Percentiles rank a stretch among this genome's conserved stretches.
These are phyloP conservation scores for Chlorella sorokiniana DNA, from an alignment of 139 green algal species.

Conservation along the genomic window DNA sequence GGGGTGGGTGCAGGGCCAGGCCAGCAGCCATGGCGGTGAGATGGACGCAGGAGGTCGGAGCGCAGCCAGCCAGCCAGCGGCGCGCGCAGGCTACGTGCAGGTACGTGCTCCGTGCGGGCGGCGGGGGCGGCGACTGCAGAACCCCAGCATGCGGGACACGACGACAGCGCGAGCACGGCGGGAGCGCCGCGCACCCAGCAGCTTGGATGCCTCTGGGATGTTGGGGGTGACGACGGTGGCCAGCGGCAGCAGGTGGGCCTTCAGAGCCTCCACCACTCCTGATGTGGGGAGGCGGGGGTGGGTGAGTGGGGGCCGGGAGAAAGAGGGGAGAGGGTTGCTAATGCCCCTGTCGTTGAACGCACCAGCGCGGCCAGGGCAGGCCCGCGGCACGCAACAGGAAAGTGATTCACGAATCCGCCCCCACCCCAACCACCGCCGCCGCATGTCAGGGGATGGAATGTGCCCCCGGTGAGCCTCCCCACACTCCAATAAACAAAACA, in stretches of 20 bases:
- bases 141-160: no score
- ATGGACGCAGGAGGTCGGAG: no score
- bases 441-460: no score
- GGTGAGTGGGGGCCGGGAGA: no score
- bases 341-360: no score
- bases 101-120: no score
- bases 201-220: slow-evolving; percentile 81
- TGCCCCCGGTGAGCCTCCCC: no score
- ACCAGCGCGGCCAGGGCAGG: not conserved
- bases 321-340: not conserved
- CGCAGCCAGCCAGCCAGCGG: no score
- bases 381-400: not conserved
- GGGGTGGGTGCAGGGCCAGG: not conserved
- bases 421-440: not conserved
- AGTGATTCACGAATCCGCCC: not conserved
- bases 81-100: no score
- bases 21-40: not conserved
- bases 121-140: not conserved
- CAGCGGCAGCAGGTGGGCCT: slow-evolving; percentile 75
- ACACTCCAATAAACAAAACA: no score
- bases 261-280: slow-evolving; percentile 63
- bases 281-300: no score
- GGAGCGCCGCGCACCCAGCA: slow-evolving; percentile 66
- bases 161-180: not conserved
- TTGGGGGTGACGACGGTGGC: slow-evolving; percentile 93